Base-by-base conservation (phyloP, 2,329 filamentous ascomycete genomes). In the Thielaviopsis cerberus region DNA sequence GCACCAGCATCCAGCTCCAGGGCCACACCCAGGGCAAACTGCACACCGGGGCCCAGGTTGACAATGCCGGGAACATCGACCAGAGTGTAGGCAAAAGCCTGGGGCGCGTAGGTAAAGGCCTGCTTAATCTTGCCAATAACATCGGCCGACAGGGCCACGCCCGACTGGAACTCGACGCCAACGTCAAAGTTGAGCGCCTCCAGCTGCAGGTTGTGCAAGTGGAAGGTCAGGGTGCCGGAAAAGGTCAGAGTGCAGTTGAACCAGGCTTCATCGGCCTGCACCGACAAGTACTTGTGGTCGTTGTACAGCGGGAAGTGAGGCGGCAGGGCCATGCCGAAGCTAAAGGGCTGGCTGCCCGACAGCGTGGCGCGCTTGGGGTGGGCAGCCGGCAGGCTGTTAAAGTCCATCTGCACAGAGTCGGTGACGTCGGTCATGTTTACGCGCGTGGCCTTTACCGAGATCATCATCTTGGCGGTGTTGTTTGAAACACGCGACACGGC, bases 171-270 rank as follows among this genome's bases (percentile, higher is more conserved):
- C 20, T 63, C 62, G 23, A 70, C 65, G 58, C 72, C 70, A 61
- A 74, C 66, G 61, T 74, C 71, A 51, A 74, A 70, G 63, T 69
- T 69, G 4, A 74, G 65, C 20, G 64, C 63, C 48, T 70, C 62
- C 5, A 71, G 63, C 45, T 65, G 63, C 48, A 65, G 64, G 20
- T 61, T 60, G 37, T 65, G 63, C 60, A 72, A 67, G 59, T 68
- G 68, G 64, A 72, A 73, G 53, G 66, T 64, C 20, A 74, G 65
- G 58, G 68, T 68, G 26, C 72, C 72, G 1, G 71, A 72, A 45
- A 74, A 69, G 11, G 69, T 69, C 48, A 71, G 64, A 8, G 65
- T 65, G 24, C 68, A 65, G 20, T 64, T 66, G 54, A 74, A 66
- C 51, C 63, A 61, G 50, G 67, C 69, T 15, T 63, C 61, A 50